Conservation (phyloP, 129 eudicot genomes). For the Sambucus nigra region DNA sequence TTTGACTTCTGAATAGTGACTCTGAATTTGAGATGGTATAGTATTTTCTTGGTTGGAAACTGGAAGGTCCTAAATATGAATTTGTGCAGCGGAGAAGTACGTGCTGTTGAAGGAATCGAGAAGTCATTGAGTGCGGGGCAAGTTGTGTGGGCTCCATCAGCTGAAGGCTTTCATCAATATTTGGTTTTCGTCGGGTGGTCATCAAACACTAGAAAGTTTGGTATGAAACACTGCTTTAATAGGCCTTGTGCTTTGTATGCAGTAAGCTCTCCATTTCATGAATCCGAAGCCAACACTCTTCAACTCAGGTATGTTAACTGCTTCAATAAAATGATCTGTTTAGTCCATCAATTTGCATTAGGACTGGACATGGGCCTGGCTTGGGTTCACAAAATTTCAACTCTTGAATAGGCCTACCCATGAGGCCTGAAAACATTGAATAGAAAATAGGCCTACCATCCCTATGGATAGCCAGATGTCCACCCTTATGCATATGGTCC, state of each 20-base stretch:
- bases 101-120: constrained; percentile 55
- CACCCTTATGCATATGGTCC: no score
- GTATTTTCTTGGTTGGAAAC: no score
- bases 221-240: constrained; percentile 81
- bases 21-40: no score
- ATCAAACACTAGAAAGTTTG: constrained; percentile 65
- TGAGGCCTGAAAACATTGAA: no score
- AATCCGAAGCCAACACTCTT: constrained; percentile 24
- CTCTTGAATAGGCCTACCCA: no score
- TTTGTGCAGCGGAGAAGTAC: constrained; percentile 81
- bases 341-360: not conserved
- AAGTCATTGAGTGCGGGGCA: constrained; percentile 85
- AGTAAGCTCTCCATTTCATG: constrained; percentile 45
- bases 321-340: not conserved
- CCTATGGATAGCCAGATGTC: no score
- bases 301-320: constrained; percentile 19
- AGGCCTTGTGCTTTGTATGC: constrained; percentile 92
- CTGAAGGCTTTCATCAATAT: constrained; percentile 39
- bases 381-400: no score
- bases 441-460: no score
- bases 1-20: no score
- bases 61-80: constrained; percentile 4
- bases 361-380: no score
- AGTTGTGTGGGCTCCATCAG: constrained; percentile 85
- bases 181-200: constrained; percentile 97